Conservation (phyloP, 2,329 filamentous ascomycete genomes). For the Fusarium denticulatum region DNA sequence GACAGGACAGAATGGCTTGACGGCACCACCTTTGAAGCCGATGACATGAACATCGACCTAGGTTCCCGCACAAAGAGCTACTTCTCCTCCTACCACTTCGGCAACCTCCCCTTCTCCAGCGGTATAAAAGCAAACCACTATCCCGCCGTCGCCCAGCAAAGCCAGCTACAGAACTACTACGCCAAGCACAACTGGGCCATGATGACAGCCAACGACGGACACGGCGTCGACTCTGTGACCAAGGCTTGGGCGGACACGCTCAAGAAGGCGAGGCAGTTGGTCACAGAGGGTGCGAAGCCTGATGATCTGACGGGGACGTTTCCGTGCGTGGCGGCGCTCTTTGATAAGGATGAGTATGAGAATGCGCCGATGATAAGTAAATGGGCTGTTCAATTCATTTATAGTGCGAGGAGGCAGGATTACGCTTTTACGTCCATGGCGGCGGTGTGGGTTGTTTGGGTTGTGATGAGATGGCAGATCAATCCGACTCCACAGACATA, state of each 20-base stretch:
- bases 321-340: constrained; percentile 14
- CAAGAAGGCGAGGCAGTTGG: constrained; percentile 7
- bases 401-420: constrained; percentile 3
- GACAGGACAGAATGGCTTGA: constrained; percentile 10
- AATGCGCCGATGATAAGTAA: constrained; percentile 17
- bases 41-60: background rate
- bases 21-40: background rate
- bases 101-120: constrained; percentile 27
- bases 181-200: constrained; percentile 21
- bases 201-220: constrained; percentile 23
- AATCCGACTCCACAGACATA: constrained; percentile 15
- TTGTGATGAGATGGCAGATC: constrained; percentile 17
- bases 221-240: constrained; percentile 10
- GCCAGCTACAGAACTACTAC: constrained; percentile 17
- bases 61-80: background rate
- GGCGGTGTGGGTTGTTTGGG: constrained; percentile 15
- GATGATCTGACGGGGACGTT: constrained; percentile 15
- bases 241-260: constrained; percentile 27
- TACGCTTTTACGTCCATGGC: constrained; percentile 20
- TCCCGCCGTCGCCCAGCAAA: constrained; percentile 3
- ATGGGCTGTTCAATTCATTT: constrained; percentile 31
- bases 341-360: constrained; percentile 22
- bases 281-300: background rate
- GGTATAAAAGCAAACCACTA: constrained; percentile 31
- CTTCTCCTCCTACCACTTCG: constrained; percentile 15